Evolutionary conservation across 2,329 filamentous ascomycete species (phyloP), one percentile per base, ranked within the genome.

Genomic region (Teratosphaeriaceae sp.): DNA sequence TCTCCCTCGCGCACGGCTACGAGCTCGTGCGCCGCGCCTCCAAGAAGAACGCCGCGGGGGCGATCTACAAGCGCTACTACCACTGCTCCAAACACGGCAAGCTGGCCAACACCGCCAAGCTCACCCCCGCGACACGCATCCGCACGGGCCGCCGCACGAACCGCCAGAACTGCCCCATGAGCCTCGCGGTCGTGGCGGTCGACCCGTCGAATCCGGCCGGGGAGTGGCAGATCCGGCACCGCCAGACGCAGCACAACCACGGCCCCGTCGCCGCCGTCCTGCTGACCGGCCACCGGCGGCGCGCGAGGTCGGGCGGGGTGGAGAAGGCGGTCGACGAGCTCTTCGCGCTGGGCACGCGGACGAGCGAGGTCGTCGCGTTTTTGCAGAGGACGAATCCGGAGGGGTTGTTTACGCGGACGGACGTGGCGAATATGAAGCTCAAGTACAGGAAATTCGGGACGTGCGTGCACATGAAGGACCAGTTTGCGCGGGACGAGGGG

Each of bases 351-450:
- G 54, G 54, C n/a, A 60, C 57, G 3, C 48, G 50, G 18, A 60
- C 57, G 2, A 45, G 48, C 16, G 57, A 62, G 40, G 56, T 62
- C 27, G 36, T 61, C 45, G 54, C 56, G 26, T 61, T 61, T 36
- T 35, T 62, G 30, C 55, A 61, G 41, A 43, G 49, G 15, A 62
- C 56, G 2, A 52, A 62, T 40, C 58, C 58, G 9, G 52, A 59
- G 24, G 59, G 59, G 1, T 50, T 62, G 2, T 62, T 61, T 50
- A 61, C 58, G 5, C 48, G 57, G 20, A 60, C 58, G 1, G 59
- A 62, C 35, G 59, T 62, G 13, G 57, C 57, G n/a, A 62, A 62
- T 38, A 59, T 62, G 59, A 62, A 61, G 50, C 51, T 59, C 22
- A 61, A 59, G 40, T 61, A 44, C 43, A 59, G 57, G 37, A 60